Percentiles rank a stretch among this genome's conserved stretches.
phyloP scores from a whole-genome alignment of 1,139 yeast genomes.

The Blastobotrys elegans region DNA sequence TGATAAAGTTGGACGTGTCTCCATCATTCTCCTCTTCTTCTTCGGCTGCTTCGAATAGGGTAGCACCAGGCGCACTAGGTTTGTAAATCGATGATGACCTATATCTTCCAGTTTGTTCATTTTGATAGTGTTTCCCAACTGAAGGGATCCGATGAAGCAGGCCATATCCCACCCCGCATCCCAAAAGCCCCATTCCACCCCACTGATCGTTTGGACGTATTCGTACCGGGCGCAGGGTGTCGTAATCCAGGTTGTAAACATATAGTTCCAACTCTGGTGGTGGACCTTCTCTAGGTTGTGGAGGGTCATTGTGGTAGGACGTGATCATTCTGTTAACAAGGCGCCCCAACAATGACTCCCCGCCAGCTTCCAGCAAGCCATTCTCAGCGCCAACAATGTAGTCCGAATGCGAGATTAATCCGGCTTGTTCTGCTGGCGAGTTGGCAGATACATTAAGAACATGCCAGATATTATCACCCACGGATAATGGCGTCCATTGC shows the following conservation, averaged over 20 bases:
- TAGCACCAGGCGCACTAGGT: slow-evolving; percentile 28
- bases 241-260: slow-evolving; percentile 85
- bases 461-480: slow-evolving; percentile 86
- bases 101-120: slow-evolving; percentile 10
- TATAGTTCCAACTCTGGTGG: slow-evolving; percentile 46
- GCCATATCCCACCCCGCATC: slow-evolving; percentile 95
- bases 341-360: slow-evolving; percentile 71
- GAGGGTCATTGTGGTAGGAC: slow-evolving; percentile 22
- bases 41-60: slow-evolving; percentile 30
- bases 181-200: slow-evolving; percentile 75
- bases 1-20: slow-evolving; percentile 14
- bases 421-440: slow-evolving; percentile 84
- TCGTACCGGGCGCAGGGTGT: slow-evolving; percentile 79
- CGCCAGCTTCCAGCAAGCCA: slow-evolving; percentile 77
- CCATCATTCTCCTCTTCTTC: slow-evolving; percentile 17
- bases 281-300: slow-evolving; percentile 17
- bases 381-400: slow-evolving; percentile 87
- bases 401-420: slow-evolving; percentile 79
- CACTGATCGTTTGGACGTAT: slow-evolving; percentile 57
- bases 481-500: slow-evolving; percentile 70
- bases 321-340: slow-evolving; percentile 41
- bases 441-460: slow-evolving; percentile 66
- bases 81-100: slow-evolving; percentile 11
- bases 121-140: slow-evolving; percentile 44
- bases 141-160: slow-evolving; percentile 79